phyloP scores from a whole-genome alignment of 495 filamentous ascomycete species.

The Daldinia loculata region DNA sequence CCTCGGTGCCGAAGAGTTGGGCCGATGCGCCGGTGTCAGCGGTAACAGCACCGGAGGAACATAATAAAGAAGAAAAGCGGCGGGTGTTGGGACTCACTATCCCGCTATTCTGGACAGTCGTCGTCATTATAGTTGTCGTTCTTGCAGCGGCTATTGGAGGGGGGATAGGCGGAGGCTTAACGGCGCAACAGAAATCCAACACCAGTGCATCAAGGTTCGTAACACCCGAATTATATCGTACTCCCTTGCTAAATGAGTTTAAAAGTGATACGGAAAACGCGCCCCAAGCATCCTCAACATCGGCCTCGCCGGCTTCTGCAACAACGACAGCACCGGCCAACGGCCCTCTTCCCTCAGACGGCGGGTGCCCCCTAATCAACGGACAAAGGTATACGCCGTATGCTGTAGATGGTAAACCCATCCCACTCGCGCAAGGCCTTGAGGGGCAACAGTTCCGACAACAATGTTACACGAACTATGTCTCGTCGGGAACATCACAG shows the following conservation, averaged over 20 bases:
- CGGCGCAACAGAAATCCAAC: neutral
- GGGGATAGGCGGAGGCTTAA: conserved; percentile 46
- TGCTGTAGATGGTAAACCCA: conserved; percentile 36
- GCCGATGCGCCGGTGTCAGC: neutral
- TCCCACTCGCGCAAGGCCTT: conserved; percentile 32
- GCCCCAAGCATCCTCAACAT: neutral
- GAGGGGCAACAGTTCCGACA: conserved; percentile 42
- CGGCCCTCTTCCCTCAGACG: conserved; percentile 34
- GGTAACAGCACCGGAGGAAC: neutral
- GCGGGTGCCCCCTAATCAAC: conserved; percentile 45
- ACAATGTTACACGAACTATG: conserved; percentile 49
- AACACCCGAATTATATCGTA: neutral
- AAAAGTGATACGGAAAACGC: neutral
- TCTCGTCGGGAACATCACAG: conserved; percentile 25
- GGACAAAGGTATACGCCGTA: conserved; percentile 41
- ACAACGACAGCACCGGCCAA: conserved; percentile 25
- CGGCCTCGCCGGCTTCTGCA: conserved; percentile 11
- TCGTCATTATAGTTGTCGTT: conserved; percentile 41
- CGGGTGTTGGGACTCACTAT: conserved; percentile 48
- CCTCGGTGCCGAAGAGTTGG: neutral
- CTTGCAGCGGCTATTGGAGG: conserved; percentile 48
- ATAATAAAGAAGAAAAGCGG: conserved; percentile 3
- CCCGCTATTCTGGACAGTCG: conserved; percentile 44
- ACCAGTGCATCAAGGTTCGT: neutral
- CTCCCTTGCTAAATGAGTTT: neutral